phyloP scores from a whole-genome alignment of 768 basidiomycete genomes.

The Boletus patriciae region DNA sequence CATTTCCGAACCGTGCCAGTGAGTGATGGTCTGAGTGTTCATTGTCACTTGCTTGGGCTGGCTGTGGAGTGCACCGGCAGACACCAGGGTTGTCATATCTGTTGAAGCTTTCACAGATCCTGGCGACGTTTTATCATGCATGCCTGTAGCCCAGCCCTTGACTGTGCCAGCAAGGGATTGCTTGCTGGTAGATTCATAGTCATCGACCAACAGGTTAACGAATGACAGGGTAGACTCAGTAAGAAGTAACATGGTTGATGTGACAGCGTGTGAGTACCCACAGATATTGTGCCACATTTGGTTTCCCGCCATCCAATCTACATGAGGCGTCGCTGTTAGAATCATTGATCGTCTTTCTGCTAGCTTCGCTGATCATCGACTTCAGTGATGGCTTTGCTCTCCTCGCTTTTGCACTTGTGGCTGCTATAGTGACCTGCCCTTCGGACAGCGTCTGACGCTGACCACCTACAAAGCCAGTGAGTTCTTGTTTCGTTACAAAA shows the following conservation, averaged over 20 bases:
- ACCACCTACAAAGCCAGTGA: not conserved
- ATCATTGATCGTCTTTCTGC: not conserved
- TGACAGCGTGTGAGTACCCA: not conserved
- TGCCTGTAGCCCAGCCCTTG: not conserved
- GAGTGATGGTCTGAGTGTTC: not conserved
- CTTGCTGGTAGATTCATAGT: not conserved
- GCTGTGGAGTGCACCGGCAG: too few relatives aligned
- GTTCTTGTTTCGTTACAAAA: not conserved
- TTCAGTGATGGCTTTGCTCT: not conserved
- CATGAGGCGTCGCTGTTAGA: not conserved
- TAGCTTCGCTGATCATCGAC: not conserved
- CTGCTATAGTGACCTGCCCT: not conserved
- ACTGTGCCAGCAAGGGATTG: not conserved
- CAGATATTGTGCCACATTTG: slow-evolving; percentile 5
- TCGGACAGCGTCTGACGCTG: not conserved
- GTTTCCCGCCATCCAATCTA: not conserved
- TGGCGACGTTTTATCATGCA: not conserved
- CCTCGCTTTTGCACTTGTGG: not conserved
- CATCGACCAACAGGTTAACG: slow-evolving; percentile 1
- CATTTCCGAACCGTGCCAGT: not conserved
- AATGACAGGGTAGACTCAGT: not conserved
- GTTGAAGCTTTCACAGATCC: too few relatives aligned
- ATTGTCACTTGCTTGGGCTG: too few relatives aligned
- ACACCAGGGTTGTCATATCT: too few relatives aligned
- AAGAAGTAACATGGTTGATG: slow-evolving; percentile 2